Percentiles rank a stretch among this genome's conserved stretches.
Conservation (phyloP, 192 early-diverging fungal genomes). For the Podila epigama region DNA sequence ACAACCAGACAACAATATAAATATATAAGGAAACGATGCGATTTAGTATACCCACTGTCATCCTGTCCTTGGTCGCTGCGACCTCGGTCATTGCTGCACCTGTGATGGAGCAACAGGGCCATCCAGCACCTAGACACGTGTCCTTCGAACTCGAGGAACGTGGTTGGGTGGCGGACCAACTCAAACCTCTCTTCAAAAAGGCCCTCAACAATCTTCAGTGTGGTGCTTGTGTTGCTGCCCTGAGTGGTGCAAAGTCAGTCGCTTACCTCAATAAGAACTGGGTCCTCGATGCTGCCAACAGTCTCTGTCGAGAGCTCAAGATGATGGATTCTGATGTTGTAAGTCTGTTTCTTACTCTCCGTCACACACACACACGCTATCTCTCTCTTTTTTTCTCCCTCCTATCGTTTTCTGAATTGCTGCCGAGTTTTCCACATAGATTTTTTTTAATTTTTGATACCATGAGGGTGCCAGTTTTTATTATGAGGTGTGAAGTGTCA, state of each 20-base stretch:
- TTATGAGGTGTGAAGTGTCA: no score
- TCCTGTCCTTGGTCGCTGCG: slow-evolving; percentile 17
- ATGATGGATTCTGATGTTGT: slow-evolving; percentile 47
- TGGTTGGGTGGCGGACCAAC: slow-evolving; percentile 10
- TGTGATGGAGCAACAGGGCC: not conserved
- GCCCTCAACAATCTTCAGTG: slow-evolving; percentile 23
- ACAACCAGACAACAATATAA: not conserved
- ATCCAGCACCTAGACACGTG: slow-evolving; percentile 2
- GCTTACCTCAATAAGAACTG: slow-evolving; percentile 48
- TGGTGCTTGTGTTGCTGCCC: slow-evolving; percentile 44
- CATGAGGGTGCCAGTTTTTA: no score
- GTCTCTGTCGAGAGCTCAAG: slow-evolving; percentile 23
- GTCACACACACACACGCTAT: no score
- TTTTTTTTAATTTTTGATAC: not conserved
- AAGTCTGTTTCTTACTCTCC: slow-evolving; percentile 1
- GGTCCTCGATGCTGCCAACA: slow-evolving; percentile 23
- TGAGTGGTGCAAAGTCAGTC: slow-evolving; percentile 47
- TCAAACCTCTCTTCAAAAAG: slow-evolving; percentile 10
- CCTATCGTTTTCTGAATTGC: not conserved
- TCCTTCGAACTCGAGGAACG: slow-evolving; percentile 15
- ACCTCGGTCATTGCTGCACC: slow-evolving; percentile 3
- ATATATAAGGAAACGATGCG: no score
- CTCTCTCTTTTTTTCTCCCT: not conserved
- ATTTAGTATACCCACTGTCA: slow-evolving; percentile 1
- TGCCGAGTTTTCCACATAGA: not conserved